Base-by-base conservation (phyloP, 768 basidiomycete species). In the Pleurotus sapidus region DNA sequence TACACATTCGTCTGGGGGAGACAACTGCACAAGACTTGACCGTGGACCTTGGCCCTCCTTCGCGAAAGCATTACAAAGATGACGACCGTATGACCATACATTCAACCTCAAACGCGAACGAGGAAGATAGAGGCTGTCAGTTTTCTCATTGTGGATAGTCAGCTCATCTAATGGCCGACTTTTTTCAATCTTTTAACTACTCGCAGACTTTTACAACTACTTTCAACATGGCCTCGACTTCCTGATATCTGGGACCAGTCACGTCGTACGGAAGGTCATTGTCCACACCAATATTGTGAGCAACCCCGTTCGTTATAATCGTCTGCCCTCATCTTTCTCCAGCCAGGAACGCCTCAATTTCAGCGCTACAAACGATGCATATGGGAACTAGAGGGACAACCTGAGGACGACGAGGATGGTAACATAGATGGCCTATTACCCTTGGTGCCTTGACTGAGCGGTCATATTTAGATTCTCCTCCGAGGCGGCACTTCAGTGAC, bases 181-280 rank as follows among this genome's bases (percentile, higher is more conserved):
- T 94, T 94, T 68, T 93, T 90, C 71, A 96, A 95, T 65, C 96
- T 11, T 8, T 39, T 50, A 57, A 39, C 15, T 48, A 49, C 42
- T 2, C 14, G 25, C 59, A 93, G 91, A 93, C 70, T 93, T 94
- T 68, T 93, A 91, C 71, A 96, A 95, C 65, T 97, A 97, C 66
- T 93, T 95, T 63, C 89, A 94, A 62, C 86, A 93, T 64, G 94
- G 94, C 1, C 72, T 97, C 17, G 94, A 97, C 67, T 91, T 95
- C 60, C 79, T 95, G 25, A 79, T 97, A 15, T 88, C 86, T 20
- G 87, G 82, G 47, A 77, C 76, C 18, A 81, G 80, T 14, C 91
- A 95, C 64, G 63, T 81, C 4, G 89, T 95, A 17, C 82, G 80
- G 67, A 97, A 97, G 78, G 89, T 96, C 38, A 75, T 96, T 23